phyloP scores from a whole-genome alignment of 192 early-diverging fungal genomes.

The Podila verticillata region DNA sequence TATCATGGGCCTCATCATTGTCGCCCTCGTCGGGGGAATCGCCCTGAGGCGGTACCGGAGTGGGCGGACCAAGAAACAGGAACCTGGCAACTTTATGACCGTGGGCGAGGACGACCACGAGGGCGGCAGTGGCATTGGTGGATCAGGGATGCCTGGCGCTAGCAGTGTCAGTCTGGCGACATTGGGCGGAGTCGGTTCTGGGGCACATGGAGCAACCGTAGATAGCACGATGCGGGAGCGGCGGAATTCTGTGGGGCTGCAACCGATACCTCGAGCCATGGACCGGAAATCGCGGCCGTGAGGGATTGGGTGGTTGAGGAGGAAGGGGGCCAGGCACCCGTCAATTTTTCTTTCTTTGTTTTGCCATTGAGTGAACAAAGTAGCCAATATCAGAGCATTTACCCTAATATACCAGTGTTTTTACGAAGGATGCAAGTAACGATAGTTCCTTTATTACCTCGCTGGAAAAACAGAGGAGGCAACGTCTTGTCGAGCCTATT shows the following conservation, averaged over 20 bases:
- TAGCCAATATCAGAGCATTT: no score
- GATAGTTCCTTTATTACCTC: no score
- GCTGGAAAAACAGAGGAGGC: no score
- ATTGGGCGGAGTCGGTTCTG: constrained; percentile 5
- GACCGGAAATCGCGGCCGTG: background rate
- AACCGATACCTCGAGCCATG: constrained; percentile 30
- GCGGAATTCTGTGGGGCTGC: constrained; percentile 21
- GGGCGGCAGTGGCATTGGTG: background rate
- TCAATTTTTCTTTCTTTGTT: no score
- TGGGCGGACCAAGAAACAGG: constrained; percentile 37
- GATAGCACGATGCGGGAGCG: constrained; percentile 26
- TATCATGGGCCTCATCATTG: background rate
- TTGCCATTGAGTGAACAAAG: no score
- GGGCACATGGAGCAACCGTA: background rate
- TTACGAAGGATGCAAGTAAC: no score
- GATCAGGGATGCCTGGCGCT: background rate
- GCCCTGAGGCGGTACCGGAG: constrained; percentile 12
- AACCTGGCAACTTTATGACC: constrained; percentile 25
- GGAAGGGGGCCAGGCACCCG: no score
- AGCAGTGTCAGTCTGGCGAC: constrained; percentile 20
- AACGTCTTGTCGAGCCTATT: no score
- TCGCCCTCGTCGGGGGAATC: constrained; percentile 16
- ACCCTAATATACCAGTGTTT: no score
- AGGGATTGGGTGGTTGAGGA: no score
- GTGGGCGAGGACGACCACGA: constrained; percentile 30